A percentile compares a stretch with the other conserved stretches of the same genome.
Evolutionary conservation across 2,329 filamentous ascomycete species (phyloP).

Genomic region (Diaporthe australafricana): DNA sequence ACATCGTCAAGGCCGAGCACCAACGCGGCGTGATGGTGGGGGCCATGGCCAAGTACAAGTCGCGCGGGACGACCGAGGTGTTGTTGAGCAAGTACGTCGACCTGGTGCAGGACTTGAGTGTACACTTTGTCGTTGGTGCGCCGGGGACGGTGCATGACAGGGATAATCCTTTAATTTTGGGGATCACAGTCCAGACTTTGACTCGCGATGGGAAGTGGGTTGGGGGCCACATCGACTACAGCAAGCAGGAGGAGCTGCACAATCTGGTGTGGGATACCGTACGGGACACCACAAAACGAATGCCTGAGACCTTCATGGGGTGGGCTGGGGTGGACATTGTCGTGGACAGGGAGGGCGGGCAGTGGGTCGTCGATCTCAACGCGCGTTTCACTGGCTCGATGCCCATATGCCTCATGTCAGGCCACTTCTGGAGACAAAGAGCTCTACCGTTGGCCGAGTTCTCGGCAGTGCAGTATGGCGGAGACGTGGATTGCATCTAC

Average conservation of each 20-base stretch:
- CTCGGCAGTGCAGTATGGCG: slow-evolving; percentile 39
- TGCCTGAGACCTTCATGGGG: slow-evolving; percentile 40
- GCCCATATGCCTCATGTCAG: slow-evolving; percentile 42
- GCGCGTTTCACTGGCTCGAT: slow-evolving; percentile 43
- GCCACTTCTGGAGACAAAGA: slow-evolving; percentile 40
- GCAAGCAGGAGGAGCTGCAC: slow-evolving; percentile 37
- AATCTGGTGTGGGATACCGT: slow-evolving; percentile 39
- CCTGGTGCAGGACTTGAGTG: slow-evolving; percentile 40
- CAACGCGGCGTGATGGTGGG: slow-evolving; percentile 31
- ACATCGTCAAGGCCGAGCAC: slow-evolving; percentile 38
- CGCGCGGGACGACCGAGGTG: slow-evolving; percentile 39
- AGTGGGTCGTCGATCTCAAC: slow-evolving; percentile 43
- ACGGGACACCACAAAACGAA: slow-evolving; percentile 38
- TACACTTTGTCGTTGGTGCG: slow-evolving; percentile 42
- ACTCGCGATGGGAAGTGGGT: slow-evolving; percentile 40
- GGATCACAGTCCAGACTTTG: slow-evolving; percentile 41
- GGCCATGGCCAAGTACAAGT: slow-evolving; percentile 37
- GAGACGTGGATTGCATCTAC: slow-evolving; percentile 39
- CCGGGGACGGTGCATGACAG: slow-evolving; percentile 36
- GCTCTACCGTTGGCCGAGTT: slow-evolving; percentile 40
- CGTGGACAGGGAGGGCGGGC: slow-evolving; percentile 36
- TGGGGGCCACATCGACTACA: slow-evolving; percentile 42
- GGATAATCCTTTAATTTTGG: slow-evolving; percentile 39
- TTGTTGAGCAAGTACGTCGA: slow-evolving; percentile 41
- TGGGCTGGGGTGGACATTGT: slow-evolving; percentile 43